phyloP scores from a whole-genome alignment of 2,329 filamentous ascomycete genomes.

The Colletotrichum ledebouriae region DNA sequence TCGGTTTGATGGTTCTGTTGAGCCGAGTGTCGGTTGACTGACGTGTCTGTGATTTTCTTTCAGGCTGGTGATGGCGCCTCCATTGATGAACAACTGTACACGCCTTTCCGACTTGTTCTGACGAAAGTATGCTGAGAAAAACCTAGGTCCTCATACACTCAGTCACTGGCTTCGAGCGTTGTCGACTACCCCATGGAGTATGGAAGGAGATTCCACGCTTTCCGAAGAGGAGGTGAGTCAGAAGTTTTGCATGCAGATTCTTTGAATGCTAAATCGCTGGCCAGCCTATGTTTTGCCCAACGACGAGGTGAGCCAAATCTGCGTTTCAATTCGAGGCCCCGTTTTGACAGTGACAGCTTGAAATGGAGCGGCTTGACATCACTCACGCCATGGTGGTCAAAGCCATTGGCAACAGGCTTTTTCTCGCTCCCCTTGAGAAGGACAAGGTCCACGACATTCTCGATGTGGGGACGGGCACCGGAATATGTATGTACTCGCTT shows the following conservation, averaged over 20 bases:
- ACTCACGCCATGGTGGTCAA: slow-evolving; percentile 22
- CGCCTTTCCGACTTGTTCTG: too few relatives aligned
- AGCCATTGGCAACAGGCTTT: slow-evolving; percentile 22
- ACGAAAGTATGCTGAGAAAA: too few relatives aligned
- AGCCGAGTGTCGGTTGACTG: too few relatives aligned
- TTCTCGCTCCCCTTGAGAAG: slow-evolving; percentile 18
- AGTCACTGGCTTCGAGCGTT: slow-evolving; percentile 17
- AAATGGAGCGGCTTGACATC: slow-evolving; percentile 21
- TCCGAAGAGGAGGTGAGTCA: slow-evolving; percentile 38
- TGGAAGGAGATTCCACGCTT: slow-evolving; percentile 32
- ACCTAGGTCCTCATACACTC: slow-evolving; percentile 17
- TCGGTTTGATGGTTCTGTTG: too few relatives aligned
- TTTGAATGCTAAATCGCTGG: neutral
- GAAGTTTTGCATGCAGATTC: accelerated
- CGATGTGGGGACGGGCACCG: slow-evolving; percentile 72
- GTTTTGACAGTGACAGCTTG: neutral
- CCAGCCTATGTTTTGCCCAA: slow-evolving; percentile 47
- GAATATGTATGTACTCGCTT: neutral
- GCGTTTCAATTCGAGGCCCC: neutral
- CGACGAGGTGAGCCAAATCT: slow-evolving; percentile 46
- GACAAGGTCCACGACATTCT: slow-evolving; percentile 56
- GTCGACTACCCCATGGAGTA: slow-evolving; percentile 31
- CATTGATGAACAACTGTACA: too few relatives aligned
- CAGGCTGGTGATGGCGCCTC: too few relatives aligned
- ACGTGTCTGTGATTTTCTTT: too few relatives aligned